These are phyloP conservation scores for Trifolium subterraneum DNA, from an alignment of 306 rosid genomes.

Conservation along the genomic window DNA sequence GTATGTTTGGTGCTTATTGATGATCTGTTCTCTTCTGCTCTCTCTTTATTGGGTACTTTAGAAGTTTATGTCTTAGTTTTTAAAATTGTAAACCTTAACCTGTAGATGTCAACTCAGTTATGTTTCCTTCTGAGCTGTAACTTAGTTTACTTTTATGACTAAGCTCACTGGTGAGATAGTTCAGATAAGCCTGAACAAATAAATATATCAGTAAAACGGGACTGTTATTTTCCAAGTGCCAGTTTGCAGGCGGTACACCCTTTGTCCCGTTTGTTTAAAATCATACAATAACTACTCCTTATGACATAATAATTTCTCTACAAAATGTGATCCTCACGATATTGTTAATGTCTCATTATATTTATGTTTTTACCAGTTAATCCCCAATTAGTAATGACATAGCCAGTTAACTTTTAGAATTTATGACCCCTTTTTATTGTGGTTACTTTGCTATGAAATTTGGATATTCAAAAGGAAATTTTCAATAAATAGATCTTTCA, in stretches of 20 bases:
- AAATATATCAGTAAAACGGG: conserved; percentile 6
- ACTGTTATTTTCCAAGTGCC: neutral
- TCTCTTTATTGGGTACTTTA: neutral
- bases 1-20: conserved; percentile 49
- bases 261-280: conserved; percentile 1
- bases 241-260: neutral
- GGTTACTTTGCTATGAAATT: conserved; percentile 19
- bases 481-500: neutral
- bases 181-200: conserved; percentile 15
- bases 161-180: conserved; percentile 17
- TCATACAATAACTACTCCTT: conserved; percentile 6
- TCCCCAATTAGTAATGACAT: neutral
- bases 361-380: conserved; percentile 1
- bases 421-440: neutral
- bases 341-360: neutral
- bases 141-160: conserved; percentile 15
- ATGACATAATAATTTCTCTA: neutral
- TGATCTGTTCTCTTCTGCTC: conserved; percentile 7
- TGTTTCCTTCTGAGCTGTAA: conserved; percentile 6
- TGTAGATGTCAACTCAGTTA: conserved; percentile 13
- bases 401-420: neutral
- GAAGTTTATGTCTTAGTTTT: neutral
- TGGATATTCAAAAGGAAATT: conserved; percentile 17
- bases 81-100: neutral
- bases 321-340: neutral